Percentiles rank a stretch among this genome's conserved stretches.
phyloP scores from a whole-genome alignment of 78 protist genomes.

The Protostelium mycophagum region DNA sequence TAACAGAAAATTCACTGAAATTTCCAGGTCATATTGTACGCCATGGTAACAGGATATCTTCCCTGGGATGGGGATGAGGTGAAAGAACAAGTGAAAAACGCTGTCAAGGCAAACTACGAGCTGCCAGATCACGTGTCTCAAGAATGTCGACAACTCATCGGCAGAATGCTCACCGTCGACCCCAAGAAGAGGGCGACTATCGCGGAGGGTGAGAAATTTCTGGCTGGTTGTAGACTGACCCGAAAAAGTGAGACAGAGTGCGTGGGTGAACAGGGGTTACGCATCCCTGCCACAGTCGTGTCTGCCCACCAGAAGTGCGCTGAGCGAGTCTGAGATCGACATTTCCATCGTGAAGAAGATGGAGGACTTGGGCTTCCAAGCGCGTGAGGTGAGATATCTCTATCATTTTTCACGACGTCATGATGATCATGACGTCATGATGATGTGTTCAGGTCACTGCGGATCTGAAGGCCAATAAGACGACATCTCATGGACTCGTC shows the following conservation, averaged over 20 bases:
- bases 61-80: slow-evolving; percentile 29
- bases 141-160: neutral
- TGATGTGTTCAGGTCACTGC: neutral
- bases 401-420: neutral
- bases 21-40: slow-evolving; percentile 39
- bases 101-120: neutral
- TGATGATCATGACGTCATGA: neutral
- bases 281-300: slow-evolving; percentile 28
- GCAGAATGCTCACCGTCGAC: slow-evolving; percentile 41
- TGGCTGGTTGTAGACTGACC: neutral
- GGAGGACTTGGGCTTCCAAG: neutral
- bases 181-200: slow-evolving; percentile 53
- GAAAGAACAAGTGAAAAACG: neutral
- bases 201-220: neutral
- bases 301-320: slow-evolving; percentile 17
- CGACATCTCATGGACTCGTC: neutral
- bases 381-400: neutral
- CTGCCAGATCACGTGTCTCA: neutral
- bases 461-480: neutral
- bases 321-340: neutral
- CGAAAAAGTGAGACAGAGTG: slow-evolving; percentile 40
- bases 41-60: slow-evolving; percentile 67
- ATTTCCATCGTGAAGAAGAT: neutral
- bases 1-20: slow-evolving; percentile 10
- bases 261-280: slow-evolving; percentile 52